Evolutionary conservation across 2,329 filamentous ascomycete species (phyloP).

Genomic region (Didymella arachidicola): DNA sequence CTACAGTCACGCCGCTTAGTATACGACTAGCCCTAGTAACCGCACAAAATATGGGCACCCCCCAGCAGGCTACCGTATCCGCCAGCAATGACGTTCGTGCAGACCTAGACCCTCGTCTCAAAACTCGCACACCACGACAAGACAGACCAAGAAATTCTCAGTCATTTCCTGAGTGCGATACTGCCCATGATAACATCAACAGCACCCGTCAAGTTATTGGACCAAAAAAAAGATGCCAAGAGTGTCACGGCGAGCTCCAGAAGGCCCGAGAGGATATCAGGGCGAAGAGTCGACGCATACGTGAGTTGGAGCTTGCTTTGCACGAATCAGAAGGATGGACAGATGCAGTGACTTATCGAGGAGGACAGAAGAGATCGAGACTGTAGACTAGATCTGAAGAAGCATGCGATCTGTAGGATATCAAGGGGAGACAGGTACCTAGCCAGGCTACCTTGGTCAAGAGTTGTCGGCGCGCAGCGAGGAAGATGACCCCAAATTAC

Average conservation of each 20-base stretch:
- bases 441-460: not conserved
- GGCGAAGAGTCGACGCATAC: slow-evolving; percentile 1
- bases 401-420: not conserved
- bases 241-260: not conserved
- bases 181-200: not conserved
- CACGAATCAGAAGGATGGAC: slow-evolving; percentile 1
- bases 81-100: not conserved
- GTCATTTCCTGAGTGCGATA: not conserved
- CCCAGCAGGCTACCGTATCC: not conserved
- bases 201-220: not conserved
- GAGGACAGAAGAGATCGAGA: not conserved
- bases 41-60: not conserved
- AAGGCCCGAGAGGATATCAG: not conserved
- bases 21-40: not conserved
- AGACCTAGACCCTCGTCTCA: not conserved
- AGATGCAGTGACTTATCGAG: not conserved
- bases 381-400: not conserved
- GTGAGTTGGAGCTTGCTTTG: slow-evolving; percentile 6
- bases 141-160: not conserved
- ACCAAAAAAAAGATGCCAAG: not conserved
- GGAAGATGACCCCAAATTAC: not conserved
- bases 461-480: not conserved
- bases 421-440: not conserved
- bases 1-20: not conserved
- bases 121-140: not conserved